Conservation (phyloP, 768 basidiomycete genomes). For the Saitozyma sp. region DNA sequence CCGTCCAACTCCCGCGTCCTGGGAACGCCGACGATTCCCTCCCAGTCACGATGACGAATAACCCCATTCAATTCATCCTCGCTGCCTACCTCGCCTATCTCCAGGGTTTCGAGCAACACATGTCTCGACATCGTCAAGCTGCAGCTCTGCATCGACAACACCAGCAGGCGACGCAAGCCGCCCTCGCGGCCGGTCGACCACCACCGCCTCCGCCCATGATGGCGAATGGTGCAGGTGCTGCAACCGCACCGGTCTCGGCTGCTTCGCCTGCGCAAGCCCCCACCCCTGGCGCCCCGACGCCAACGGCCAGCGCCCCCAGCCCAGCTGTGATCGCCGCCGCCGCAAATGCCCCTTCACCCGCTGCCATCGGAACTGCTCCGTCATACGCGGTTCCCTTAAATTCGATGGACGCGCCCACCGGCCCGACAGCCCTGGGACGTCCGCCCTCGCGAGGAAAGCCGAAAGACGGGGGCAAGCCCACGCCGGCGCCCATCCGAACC, state of each 20-base stretch:
- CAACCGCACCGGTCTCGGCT: slow-evolving; percentile 1
- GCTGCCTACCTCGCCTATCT: slow-evolving; percentile 32
- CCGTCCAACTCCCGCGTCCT: slow-evolving; percentile 21
- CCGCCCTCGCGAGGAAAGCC: no score
- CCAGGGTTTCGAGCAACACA: slow-evolving; percentile 36
- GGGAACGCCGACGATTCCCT: slow-evolving; percentile 10
- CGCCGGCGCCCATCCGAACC: slow-evolving; percentile 7
- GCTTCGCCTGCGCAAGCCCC: neutral
- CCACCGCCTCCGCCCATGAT: slow-evolving; percentile 5
- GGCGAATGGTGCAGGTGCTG: neutral
- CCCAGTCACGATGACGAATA: slow-evolving; percentile 15
- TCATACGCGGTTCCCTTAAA: neutral
- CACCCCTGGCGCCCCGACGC: neutral
- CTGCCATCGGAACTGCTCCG: neutral
- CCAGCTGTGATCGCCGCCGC: neutral
- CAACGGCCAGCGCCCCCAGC: neutral
- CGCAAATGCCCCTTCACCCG: neutral
- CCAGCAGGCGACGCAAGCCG: slow-evolving; percentile 4
- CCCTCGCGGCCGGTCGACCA: slow-evolving; percentile 16
- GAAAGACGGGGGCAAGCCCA: neutral
- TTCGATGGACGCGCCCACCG: neutral
- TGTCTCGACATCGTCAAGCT: slow-evolving; percentile 19
- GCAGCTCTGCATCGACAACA: neutral
- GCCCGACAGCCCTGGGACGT: neutral
- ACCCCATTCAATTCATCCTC: slow-evolving; percentile 31